These are phyloP conservation scores for Coemansia sp. DNA, from an alignment of 192 early-diverging fungal genomes.

Conservation along the genomic window DNA sequence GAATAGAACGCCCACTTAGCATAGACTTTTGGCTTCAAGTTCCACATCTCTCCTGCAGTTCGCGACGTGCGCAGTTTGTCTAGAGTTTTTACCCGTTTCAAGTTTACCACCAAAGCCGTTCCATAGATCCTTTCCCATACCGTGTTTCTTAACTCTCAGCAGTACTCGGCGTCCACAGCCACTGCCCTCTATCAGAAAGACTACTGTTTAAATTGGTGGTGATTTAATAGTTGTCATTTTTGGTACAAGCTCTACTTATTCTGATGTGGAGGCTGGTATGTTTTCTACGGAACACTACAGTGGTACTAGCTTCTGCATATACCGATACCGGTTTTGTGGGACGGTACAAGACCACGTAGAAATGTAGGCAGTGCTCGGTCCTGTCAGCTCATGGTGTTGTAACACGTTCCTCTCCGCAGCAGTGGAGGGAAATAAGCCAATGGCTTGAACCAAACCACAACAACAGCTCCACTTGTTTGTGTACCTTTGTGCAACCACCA, in stretches of 20 bases:
- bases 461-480: background rate
- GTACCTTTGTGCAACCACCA: background rate
- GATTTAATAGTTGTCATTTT: background rate
- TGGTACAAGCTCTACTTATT: background rate
- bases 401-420: background rate
- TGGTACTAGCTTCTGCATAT: background rate
- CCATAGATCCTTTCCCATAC: constrained; percentile 67
- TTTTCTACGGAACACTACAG: background rate
- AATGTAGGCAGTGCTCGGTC: background rate
- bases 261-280: background rate
- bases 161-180: constrained; percentile 41
- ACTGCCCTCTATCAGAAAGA: constrained; percentile 29
- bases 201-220: constrained; percentile 23
- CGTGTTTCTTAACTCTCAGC: constrained; percentile 77
- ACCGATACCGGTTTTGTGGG: background rate
- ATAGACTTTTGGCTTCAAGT: constrained; percentile 44
- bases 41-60: constrained; percentile 61
- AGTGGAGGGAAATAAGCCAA: too few relatives aligned
- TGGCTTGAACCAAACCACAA: background rate
- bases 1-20: constrained; percentile 57
- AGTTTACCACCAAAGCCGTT: constrained; percentile 82
- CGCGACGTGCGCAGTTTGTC: constrained; percentile 63
- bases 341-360: background rate
- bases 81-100: constrained; percentile 64
- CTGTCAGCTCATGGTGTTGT: background rate